Conservation (phyloP, 1,284 basidiomycete genomes). For the Cutaneotrichosporon sp. region DNA sequence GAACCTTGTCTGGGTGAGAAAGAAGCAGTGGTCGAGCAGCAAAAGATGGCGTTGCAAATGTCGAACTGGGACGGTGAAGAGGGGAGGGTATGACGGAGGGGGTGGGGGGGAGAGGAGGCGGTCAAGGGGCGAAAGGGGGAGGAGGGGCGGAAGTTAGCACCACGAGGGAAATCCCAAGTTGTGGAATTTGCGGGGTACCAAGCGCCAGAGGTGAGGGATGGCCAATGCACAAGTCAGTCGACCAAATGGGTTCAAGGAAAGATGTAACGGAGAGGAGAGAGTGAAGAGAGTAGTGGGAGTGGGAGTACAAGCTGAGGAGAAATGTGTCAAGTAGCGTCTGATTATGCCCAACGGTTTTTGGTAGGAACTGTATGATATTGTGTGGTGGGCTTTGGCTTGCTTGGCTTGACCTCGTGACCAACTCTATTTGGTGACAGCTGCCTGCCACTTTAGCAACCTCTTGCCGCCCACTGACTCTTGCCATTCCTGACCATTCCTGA, state of each 20-base stretch:
- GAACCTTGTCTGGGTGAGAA: neutral
- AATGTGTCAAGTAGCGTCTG: too few relatives aligned
- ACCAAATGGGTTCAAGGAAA: neutral
- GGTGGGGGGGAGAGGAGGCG: too few relatives aligned
- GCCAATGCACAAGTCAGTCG: neutral
- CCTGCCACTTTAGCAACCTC: too few relatives aligned
- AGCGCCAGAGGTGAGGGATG: neutral
- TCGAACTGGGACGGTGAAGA: neutral
- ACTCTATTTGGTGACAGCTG: too few relatives aligned
- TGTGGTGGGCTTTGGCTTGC: too few relatives aligned
- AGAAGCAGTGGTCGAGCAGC: neutral
- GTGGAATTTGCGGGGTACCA: conserved; percentile 1
- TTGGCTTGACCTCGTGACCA: too few relatives aligned
- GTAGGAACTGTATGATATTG: too few relatives aligned
- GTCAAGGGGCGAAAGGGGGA: neutral
- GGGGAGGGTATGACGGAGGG: neutral
- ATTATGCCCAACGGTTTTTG: too few relatives aligned
- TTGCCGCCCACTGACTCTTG: too few relatives aligned
- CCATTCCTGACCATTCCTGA: too few relatives aligned
- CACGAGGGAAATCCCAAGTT: neutral
- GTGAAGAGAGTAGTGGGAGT: neutral
- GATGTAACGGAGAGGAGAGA: neutral
- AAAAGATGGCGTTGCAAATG: neutral
- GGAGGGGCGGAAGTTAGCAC: neutral
- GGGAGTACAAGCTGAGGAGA: neutral